A percentile compares a stretch with the other conserved stretches of the same genome.
These are phyloP conservation scores for Pichia sp. DNA, from an alignment of 1,139 yeast genomes.

Conservation along the genomic window DNA sequence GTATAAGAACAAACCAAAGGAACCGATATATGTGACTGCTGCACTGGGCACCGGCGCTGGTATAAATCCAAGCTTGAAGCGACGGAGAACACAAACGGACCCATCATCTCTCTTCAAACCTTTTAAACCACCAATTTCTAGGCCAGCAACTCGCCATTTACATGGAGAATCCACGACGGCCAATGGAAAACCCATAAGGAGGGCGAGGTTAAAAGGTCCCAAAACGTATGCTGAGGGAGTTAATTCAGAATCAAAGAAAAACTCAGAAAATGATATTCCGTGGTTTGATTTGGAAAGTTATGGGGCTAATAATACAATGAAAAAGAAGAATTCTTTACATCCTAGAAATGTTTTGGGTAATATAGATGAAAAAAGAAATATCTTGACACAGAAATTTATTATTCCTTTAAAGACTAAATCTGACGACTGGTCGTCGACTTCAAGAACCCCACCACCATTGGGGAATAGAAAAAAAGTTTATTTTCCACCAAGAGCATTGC, in stretches of 20 bases:
- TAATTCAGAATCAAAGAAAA: conserved; percentile 20
- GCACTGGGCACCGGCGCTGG: conserved; percentile 38
- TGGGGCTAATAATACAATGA: conserved; percentile 22
- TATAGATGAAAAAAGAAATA: conserved; percentile 21
- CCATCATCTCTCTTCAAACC: conserved; percentile 38
- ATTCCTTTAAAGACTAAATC: conserved; percentile 31
- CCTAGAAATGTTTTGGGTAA: conserved; percentile 26
- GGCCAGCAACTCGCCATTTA: conserved; percentile 12
- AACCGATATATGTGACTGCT: conserved; percentile 25
- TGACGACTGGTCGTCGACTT: conserved; percentile 22
- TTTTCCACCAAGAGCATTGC: conserved; percentile 80
- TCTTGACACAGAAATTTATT: conserved; percentile 28
- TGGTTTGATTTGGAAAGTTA: conserved; percentile 22
- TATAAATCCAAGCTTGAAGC: conserved; percentile 27
- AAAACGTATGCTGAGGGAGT: conserved; percentile 34
- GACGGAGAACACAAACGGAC: conserved; percentile 31
- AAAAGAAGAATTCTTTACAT: conserved; percentile 27
- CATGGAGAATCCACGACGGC: background rate
- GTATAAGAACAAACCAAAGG: conserved; percentile 20
- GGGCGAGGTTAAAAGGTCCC: conserved; percentile 33
- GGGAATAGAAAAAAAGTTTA: conserved; percentile 70
- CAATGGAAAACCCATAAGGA: conserved; percentile 21
- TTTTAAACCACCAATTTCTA: conserved; percentile 29
- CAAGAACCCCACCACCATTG: conserved; percentile 72
- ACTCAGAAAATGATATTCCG: conserved; percentile 2